Evolutionary conservation across 1,139 yeast genomes (phyloP), one percentile per base, ranked within the genome.

Genomic region (Kodamaea plutei): DNA sequence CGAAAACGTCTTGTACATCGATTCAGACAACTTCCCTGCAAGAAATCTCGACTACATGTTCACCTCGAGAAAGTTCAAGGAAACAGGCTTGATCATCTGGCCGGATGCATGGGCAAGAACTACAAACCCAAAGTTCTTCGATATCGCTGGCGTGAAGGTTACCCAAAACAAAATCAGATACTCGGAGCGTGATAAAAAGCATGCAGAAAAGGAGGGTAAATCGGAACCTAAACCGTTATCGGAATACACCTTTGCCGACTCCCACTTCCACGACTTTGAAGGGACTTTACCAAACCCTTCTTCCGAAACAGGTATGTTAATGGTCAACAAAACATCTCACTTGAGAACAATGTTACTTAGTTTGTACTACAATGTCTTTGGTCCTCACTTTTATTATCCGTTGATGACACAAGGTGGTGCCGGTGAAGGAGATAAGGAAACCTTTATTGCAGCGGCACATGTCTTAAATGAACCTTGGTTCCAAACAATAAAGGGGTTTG

Each of bases 401-500:
- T 50, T 79, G 34, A 54, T 78, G 41, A 70, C 83, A 0, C 84
- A 77, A 52, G 84, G 84, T 5, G 67, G 79, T 9, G 83, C 84
- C 1, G 85, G 84, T 15, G 83, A 79, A 54, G 85, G 85, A 28
- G 85, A 79, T 44, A 79, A 78, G 50, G 85, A 79, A 43, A 76
- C 84, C 0, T 78, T 76, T 40, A 69, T 78, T 16, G 79, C 81
- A 2, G 82, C 84, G 1, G 82, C 84, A 0, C 65, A 63, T 33
- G 79, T 66, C 0, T 45, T 76, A 41, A 44, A 57, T 0, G 54
- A 63, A 30, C 71, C 73, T 3, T 74, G 70, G 54, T 74, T 70
- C 51, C 84, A 76, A 48, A 74, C 79, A 5, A 43, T 59, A 29
- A 67, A 70, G 39, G 62, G 54, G 29, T 72, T 74, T 41, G 48